Conservation (phyloP, 2,329 filamentous ascomycete species). For the Microascus cirrosus region DNA sequence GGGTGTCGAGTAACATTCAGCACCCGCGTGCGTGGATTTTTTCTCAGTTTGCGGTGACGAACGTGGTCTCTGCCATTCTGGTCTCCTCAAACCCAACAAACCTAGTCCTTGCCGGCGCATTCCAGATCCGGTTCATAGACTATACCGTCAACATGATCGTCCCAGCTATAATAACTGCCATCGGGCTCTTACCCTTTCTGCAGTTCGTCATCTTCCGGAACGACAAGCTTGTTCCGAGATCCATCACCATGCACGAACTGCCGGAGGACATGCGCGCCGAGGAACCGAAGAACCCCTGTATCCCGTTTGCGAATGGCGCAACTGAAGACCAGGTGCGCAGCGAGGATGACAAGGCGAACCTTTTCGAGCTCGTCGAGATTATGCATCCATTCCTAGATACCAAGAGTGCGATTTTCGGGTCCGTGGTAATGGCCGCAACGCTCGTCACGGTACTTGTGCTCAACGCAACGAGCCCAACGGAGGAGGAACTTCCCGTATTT, state of each 20-base stretch:
- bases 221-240: slow-evolving; percentile 49
- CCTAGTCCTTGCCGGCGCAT: slow-evolving; percentile 61
- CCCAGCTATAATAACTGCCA: slow-evolving; percentile 55
- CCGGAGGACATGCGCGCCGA: slow-evolving; percentile 41
- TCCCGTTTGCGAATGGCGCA: slow-evolving; percentile 49
- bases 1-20: slow-evolving; percentile 61
- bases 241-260: slow-evolving; percentile 59
- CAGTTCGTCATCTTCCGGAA: slow-evolving; percentile 59
- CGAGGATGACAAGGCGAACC: slow-evolving; percentile 33
- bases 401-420: slow-evolving; percentile 51
- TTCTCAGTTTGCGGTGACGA: slow-evolving; percentile 60
- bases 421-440: slow-evolving; percentile 53
- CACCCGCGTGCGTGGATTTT: slow-evolving; percentile 65
- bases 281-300: slow-evolving; percentile 61
- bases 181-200: slow-evolving; percentile 59
- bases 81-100: slow-evolving; percentile 74
- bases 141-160: slow-evolving; percentile 74
- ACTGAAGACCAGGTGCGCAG: slow-evolving; percentile 38
- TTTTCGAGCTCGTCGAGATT: slow-evolving; percentile 57
- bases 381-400: slow-evolving; percentile 67
- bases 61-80: slow-evolving; percentile 63
- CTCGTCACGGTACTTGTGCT: slow-evolving; percentile 54
- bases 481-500: slow-evolving; percentile 46
- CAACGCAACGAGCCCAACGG: slow-evolving; percentile 46
- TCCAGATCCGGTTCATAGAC: slow-evolving; percentile 58